Conservation (phyloP, 2,329 filamentous ascomycete species). For the Calonectria montana region DNA sequence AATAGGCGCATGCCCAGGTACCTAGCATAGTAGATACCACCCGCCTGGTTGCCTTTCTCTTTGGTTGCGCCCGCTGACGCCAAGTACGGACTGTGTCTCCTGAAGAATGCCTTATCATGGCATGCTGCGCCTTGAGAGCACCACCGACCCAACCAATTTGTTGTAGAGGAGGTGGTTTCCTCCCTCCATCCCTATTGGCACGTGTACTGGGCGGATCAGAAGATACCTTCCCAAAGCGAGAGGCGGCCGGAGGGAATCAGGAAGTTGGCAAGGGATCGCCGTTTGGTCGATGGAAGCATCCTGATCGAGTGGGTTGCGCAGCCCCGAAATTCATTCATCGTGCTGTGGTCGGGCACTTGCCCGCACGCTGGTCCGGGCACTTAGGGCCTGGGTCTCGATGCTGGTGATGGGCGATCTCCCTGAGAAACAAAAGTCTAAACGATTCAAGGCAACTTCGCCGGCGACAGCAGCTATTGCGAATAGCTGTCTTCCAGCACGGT, state of each 20-base stretch:
- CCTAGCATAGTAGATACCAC: not conserved
- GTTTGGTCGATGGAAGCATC: not conserved
- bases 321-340: not conserved
- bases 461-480: too few relatives aligned
- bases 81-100: not conserved
- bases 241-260: not conserved
- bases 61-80: not conserved
- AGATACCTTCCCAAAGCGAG: conserved; percentile 19
- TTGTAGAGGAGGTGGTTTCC: not conserved
- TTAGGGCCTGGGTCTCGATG: not conserved
- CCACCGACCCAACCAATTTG: not conserved
- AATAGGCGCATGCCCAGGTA: not conserved
- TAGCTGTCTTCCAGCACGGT: too few relatives aligned
- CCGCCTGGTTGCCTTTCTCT: not conserved
- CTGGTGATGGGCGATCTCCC: not conserved
- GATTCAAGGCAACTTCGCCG: not conserved
- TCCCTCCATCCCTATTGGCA: conserved; percentile 2
- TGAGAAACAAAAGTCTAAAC: not conserved
- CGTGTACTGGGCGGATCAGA: not conserved
- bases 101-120: not conserved
- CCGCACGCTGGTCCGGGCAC: conserved; percentile 7
- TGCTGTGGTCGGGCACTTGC: conserved; percentile 2
- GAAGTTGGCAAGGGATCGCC: conserved; percentile 14
- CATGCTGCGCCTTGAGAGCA: not conserved
- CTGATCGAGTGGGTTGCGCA: not conserved